Evolutionary conservation across 352 stramenopile genomes (phyloP).

Genomic region (Phytophthora litchii): DNA sequence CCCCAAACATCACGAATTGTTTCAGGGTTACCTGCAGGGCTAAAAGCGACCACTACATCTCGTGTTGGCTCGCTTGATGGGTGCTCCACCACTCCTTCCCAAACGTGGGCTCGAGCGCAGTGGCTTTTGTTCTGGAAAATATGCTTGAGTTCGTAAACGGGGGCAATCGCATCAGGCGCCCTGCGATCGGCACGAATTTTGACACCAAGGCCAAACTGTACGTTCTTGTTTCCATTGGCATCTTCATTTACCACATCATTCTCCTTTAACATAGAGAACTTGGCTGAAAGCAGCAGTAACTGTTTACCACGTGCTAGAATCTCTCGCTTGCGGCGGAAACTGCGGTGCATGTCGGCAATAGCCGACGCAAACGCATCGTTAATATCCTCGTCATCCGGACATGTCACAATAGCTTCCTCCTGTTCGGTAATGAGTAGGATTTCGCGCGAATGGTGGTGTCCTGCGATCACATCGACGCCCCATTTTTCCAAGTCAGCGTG

Average conservation of each 20-base stretch:
- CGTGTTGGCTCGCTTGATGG: slow-evolving; percentile 39
- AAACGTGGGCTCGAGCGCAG: slow-evolving; percentile 77
- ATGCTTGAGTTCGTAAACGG: slow-evolving; percentile 84
- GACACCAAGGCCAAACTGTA: slow-evolving; percentile 80
- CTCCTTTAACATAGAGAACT: slow-evolving; percentile 90
- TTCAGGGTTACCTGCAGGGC: slow-evolving; percentile 76
- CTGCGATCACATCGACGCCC: slow-evolving; percentile 80
- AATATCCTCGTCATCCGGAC: slow-evolving; percentile 76
- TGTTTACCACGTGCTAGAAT: slow-evolving; percentile 84
- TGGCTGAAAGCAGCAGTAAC: slow-evolving; percentile 79
- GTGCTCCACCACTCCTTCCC: slow-evolving; percentile 66
- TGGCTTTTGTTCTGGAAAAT: slow-evolving; percentile 89
- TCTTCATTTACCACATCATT: slow-evolving; percentile 88
- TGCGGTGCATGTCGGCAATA: slow-evolving; percentile 75
- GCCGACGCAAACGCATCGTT: slow-evolving; percentile 81
- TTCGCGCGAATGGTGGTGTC: slow-evolving; percentile 65
- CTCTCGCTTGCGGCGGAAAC: slow-evolving; percentile 72
- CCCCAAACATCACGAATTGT: slow-evolving; percentile 86
- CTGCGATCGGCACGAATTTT: slow-evolving; percentile 76
- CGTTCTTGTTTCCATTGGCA: slow-evolving; percentile 86
- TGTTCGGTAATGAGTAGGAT: slow-evolving; percentile 84
- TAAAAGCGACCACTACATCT: slow-evolving; percentile 84
- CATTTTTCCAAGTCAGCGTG: slow-evolving; percentile 80
- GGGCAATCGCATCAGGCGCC: slow-evolving; percentile 41
- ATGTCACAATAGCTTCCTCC: slow-evolving; percentile 82